Evolutionary conservation across 1,284 basidiomycete species (phyloP).

Genomic region (Pseudozyma thailandica): DNA sequence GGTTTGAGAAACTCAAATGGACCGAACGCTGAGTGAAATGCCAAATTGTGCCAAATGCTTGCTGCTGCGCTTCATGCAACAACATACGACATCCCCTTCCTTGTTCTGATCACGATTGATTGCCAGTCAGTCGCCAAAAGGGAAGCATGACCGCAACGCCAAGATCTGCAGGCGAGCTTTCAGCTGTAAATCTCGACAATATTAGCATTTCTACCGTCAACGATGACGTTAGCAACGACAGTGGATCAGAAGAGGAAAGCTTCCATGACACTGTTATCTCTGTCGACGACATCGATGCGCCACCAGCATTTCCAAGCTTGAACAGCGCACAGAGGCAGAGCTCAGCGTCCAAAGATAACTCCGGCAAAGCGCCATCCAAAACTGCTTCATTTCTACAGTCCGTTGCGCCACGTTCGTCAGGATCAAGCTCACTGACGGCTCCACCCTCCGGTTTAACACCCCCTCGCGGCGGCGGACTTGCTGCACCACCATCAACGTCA

Average conservation of each 20-base stretch:
- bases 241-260: slow-evolving; percentile 27
- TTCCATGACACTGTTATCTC: slow-evolving; percentile 18
- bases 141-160: slow-evolving; percentile 7
- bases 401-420: slow-evolving; percentile 26
- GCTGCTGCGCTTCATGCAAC: too few species aligned
- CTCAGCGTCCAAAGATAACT: slow-evolving; percentile 42
- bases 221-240: slow-evolving; percentile 5
- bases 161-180: slow-evolving; percentile 5
- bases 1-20: not conserved
- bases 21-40: slow-evolving; percentile 6
- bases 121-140: not conserved
- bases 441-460: slow-evolving; percentile 38
- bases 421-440: slow-evolving; percentile 30
- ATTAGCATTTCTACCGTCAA: slow-evolving; percentile 15
- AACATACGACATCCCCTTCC: not conserved
- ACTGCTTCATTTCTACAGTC: slow-evolving; percentile 21
- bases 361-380: slow-evolving; percentile 2
- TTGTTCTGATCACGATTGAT: not conserved
- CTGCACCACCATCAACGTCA: slow-evolving; percentile 54
- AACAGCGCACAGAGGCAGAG: slow-evolving; percentile 79
- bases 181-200: slow-evolving; percentile 24
- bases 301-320: slow-evolving; percentile 84
- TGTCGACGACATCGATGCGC: slow-evolving; percentile 73
- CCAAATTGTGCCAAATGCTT: slow-evolving; percentile 16
- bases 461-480: slow-evolving; percentile 40